Evolutionary conservation across 2,329 filamentous ascomycete genomes (phyloP).

Genomic region (Fusarium sp.): DNA sequence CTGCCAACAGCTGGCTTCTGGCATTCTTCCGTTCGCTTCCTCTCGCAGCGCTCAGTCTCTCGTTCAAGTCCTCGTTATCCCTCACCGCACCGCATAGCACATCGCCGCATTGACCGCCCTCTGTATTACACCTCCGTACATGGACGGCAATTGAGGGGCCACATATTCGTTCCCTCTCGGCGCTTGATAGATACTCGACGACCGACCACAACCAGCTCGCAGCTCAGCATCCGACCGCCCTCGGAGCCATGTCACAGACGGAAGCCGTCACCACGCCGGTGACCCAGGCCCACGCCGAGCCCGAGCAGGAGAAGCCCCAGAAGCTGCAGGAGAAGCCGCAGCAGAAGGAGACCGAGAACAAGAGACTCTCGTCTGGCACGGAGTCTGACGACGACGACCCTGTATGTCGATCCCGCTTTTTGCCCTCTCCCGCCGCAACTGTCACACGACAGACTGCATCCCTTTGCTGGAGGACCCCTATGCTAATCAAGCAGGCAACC

Average conservation of each 20-base stretch:
- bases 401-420: slow-evolving; percentile 42
- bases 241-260: slow-evolving; percentile 50
- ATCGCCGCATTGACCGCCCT: slow-evolving; percentile 22
- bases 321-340: slow-evolving; percentile 23
- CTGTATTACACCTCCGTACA: slow-evolving; percentile 26
- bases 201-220: slow-evolving; percentile 5
- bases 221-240: slow-evolving; percentile 4
- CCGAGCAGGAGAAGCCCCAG: slow-evolving; percentile 26
- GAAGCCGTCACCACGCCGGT: slow-evolving; percentile 46
- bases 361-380: slow-evolving; percentile 47
- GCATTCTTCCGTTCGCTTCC: slow-evolving; percentile 41
- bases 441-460: slow-evolving; percentile 35
- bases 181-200: slow-evolving; percentile 17
- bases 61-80: slow-evolving; percentile 27
- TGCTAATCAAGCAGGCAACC: slow-evolving; percentile 43
- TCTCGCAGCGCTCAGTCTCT: slow-evolving; percentile 32
- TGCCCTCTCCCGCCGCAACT: slow-evolving; percentile 18
- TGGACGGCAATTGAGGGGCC: slow-evolving; percentile 41
- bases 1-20: slow-evolving; percentile 40
- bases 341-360: slow-evolving; percentile 38
- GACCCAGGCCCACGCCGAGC: slow-evolving; percentile 20
- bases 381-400: slow-evolving; percentile 45
- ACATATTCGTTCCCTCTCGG: slow-evolving; percentile 26
- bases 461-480: slow-evolving; percentile 11
- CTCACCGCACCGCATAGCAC: not conserved